Evolutionary conservation across 352 stramenopile species (phyloP), one percentile per base, ranked within the genome.

Genomic region (Globisporangium orthogonon): DNA sequence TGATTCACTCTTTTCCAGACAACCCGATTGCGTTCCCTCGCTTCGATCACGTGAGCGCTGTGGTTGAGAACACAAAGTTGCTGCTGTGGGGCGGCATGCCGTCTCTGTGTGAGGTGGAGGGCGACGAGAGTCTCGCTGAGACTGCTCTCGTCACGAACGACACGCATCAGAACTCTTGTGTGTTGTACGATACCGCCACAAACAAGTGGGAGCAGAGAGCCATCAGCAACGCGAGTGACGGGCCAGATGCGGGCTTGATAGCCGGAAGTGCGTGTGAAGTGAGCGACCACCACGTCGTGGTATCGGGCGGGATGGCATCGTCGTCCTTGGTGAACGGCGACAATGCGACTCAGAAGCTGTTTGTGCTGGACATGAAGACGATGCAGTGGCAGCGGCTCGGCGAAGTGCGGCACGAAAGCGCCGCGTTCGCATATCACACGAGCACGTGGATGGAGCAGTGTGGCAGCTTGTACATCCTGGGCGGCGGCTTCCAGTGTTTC

Each of bases 401-500:
- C 10, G 70, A 81, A 33, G 63, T 82, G n/a, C 65, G 78, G 39
- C 65, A 82, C 48, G 39, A 54, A 31, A 74, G 72, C 44, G 74
- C 74, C 29, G 69, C 76, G 18, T 82, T 89, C 23, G 73, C 81
- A 13, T 73, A 83, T 13, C 73, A 83, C 50, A 86, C 71, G 9
- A 70, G 61, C 31, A 70, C 67, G 15, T 92, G 79, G 79, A 58
- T 88, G 49, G 55, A 64, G 31, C 66, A 44, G n/a, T 71, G 47
- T 58, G 66, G 52, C 45, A 74, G 61, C 15, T 60, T 76, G 41
- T 81, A 78, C 52, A 56, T 91, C 46, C 54, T 91, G 13, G 85
- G 85, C 0, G 85, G 85, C 47, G 83, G 85, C 5, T 91, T 89
- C 54, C 85, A 95, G 62, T 87, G 76, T 49, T 95, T 91, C 71